These are phyloP conservation scores for Apiotrichum gamsii DNA, from an alignment of 1,284 basidiomycete genomes.

Conservation along the genomic window DNA sequence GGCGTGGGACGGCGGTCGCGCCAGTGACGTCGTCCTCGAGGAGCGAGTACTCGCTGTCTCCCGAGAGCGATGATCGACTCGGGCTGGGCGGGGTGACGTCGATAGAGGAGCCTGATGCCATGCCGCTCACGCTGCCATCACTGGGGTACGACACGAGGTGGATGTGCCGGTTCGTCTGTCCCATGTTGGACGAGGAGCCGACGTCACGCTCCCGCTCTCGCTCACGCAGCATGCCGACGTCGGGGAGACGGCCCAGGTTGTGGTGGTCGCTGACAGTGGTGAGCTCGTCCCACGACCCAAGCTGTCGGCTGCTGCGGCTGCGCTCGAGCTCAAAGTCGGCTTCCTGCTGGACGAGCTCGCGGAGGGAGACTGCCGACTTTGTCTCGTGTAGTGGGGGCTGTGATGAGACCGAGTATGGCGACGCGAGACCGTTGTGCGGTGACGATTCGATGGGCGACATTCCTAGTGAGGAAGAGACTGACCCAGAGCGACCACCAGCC, in stretches of 20 bases:
- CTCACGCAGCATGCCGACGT: neutral
- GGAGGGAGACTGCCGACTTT: constrained; percentile 3
- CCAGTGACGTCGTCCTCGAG: constrained; percentile 4
- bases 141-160: constrained; percentile 14
- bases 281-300: too few species aligned
- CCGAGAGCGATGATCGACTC: constrained; percentile 5
- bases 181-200: neutral
- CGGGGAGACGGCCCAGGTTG: too few species aligned
- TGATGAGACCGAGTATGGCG: constrained; percentile 17
- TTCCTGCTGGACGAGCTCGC: constrained; percentile 8
- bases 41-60: constrained; percentile 18
- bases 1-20: neutral
- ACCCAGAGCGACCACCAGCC: constrained; percentile 37
- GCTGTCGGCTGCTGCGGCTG: too few species aligned
- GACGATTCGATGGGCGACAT: constrained; percentile 14
- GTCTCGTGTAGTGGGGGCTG: constrained; percentile 2
- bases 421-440: constrained; percentile 3
- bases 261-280: too few species aligned
- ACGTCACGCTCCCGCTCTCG: neutral
- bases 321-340: neutral
- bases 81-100: constrained; percentile 1
- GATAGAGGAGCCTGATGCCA: neutral
- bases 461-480: constrained; percentile 30
- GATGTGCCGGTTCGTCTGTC: constrained; percentile 15
- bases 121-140: constrained; percentile 6